Evolutionary conservation across 108 stramenopile species (phyloP).

Genomic region (Chaetoceros tenuissimus): DNA sequence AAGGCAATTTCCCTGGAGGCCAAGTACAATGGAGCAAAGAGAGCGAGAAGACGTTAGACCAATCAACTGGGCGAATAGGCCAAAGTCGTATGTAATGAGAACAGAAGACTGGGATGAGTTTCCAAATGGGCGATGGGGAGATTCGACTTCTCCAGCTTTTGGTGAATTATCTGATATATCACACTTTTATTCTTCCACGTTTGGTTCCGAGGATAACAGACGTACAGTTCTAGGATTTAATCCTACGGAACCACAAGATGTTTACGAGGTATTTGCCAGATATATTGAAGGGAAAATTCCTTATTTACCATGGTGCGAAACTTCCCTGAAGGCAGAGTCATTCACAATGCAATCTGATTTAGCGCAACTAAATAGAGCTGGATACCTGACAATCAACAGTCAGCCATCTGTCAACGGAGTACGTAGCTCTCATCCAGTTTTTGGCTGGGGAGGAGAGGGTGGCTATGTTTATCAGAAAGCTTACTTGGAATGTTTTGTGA

Average conservation of each 20-base stretch:
- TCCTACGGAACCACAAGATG: slow-evolving; percentile 62
- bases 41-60: slow-evolving; percentile 86
- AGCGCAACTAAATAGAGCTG: slow-evolving; percentile 72
- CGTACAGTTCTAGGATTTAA: slow-evolving; percentile 88
- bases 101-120: slow-evolving; percentile 97
- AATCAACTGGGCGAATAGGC: slow-evolving; percentile 98
- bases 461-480: slow-evolving; percentile 96
- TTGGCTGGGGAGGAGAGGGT: slow-evolving; percentile 94
- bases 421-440: slow-evolving; percentile 56
- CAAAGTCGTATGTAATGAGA: slow-evolving; percentile 85
- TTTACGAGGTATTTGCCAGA: slow-evolving; percentile 86
- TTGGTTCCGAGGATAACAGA: slow-evolving; percentile 80
- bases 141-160: slow-evolving; percentile 84
- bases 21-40: slow-evolving; percentile 57
- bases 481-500: slow-evolving; percentile 94
- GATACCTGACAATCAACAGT: slow-evolving; percentile 91
- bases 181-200: slow-evolving; percentile 79
- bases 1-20: slow-evolving; percentile 69
- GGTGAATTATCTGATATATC: slow-evolving; percentile 82
- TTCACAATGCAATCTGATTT: slow-evolving; percentile 69
- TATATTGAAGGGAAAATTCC: slow-evolving; percentile 90
- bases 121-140: slow-evolving; percentile 94
- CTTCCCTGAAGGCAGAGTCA: slow-evolving; percentile 89
- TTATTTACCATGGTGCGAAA: slow-evolving; percentile 93
- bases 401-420: slow-evolving; percentile 91